Conservation (phyloP, 371 early-diverging fungal species). For the Mucor piriformis region DNA sequence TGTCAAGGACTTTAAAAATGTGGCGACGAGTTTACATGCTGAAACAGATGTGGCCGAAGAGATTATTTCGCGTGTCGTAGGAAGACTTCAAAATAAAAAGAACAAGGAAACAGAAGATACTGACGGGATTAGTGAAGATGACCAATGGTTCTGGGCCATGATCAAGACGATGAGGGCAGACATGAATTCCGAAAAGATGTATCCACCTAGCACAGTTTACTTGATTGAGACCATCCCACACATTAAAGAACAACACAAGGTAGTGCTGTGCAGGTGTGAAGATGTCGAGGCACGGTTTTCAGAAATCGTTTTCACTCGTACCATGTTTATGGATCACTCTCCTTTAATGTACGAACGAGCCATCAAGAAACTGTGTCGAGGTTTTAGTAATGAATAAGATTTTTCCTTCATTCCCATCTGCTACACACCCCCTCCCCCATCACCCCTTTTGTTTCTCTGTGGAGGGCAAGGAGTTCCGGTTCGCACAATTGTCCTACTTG, state of each 20-base stretch:
- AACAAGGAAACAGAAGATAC: constrained; percentile 1
- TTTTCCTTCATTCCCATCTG: neutral
- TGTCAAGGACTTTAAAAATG: constrained; percentile 73
- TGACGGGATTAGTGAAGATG: constrained; percentile 37
- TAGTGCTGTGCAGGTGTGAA: constrained; percentile 57
- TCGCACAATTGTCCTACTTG: too few species aligned
- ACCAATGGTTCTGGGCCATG: constrained; percentile 82
- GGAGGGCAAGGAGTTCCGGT: constrained; percentile 4
- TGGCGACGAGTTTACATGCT: constrained; percentile 68
- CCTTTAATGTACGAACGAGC: constrained; percentile 68
- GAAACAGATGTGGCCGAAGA: constrained; percentile 70
- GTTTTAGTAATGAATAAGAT: neutral
- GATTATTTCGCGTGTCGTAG: constrained; percentile 66
- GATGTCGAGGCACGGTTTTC: constrained; percentile 69
- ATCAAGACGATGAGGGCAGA: constrained; percentile 82
- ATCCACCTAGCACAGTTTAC: constrained; percentile 68
- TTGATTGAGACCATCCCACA: constrained; percentile 56
- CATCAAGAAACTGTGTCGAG: constrained; percentile 22
- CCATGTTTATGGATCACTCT: constrained; percentile 76
- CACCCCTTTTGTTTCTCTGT: neutral
- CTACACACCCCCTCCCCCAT: neutral
- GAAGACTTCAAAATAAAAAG: constrained; percentile 37
- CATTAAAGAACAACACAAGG: constrained; percentile 25
- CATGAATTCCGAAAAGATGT: constrained; percentile 80
- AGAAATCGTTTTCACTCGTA: constrained; percentile 67